phyloP scores from a whole-genome alignment of 179 eudicot genomes.

The Vitellaria paradoxa region DNA sequence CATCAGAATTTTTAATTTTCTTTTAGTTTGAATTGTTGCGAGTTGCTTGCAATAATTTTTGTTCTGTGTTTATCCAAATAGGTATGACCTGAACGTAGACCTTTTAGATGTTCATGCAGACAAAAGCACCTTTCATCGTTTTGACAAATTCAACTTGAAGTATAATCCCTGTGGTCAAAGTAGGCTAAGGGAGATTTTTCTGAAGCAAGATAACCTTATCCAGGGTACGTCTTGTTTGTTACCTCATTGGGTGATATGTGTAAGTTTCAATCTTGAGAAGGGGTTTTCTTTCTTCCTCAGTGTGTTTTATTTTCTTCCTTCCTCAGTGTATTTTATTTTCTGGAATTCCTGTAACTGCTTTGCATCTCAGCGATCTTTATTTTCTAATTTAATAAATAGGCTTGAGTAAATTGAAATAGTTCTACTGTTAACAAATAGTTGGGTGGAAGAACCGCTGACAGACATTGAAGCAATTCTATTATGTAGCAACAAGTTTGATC shows the following conservation, averaged over 20 bases:
- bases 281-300: constrained; percentile 1
- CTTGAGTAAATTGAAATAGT: neutral
- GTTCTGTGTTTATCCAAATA: constrained; percentile 18
- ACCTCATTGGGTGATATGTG: neutral
- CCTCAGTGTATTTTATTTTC: neutral
- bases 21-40: neutral
- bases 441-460: neutral
- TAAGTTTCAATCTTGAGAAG: neutral
- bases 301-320: neutral
- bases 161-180: constrained; percentile 99
- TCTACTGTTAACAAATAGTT: neutral
- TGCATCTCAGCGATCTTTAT: neutral
- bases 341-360: neutral
- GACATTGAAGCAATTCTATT: neutral
- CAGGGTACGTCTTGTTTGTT: constrained; percentile 57
- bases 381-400: neutral
- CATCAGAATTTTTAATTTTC: neutral
- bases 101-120: constrained; percentile 96
- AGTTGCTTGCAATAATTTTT: constrained; percentile 9
- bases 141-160: constrained; percentile 95
- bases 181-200: constrained; percentile 93
- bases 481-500: neutral
- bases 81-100: constrained; percentile 94
- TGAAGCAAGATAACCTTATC: constrained; percentile 94
- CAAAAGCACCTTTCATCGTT: constrained; percentile 98